Evolutionary conservation across 441 rosid genomes (phyloP), one percentile per base, ranked within the genome.

Genomic region (Pelargonium hybrid): DNA sequence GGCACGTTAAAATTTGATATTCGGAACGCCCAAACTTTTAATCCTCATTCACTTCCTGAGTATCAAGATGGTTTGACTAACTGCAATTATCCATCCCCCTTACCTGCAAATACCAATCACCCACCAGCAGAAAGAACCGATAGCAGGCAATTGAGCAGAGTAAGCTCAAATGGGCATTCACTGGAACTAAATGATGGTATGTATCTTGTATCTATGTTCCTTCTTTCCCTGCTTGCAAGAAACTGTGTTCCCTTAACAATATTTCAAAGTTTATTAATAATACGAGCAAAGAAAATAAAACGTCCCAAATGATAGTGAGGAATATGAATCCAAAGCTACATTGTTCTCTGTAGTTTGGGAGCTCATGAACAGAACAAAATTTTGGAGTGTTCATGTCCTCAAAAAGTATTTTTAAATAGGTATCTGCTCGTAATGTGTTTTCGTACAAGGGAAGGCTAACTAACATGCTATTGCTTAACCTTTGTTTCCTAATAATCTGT

Each of bases 11-110:
- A 79, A 61, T 79, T 72, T 69, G 79, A 76, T 74, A 65, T 75
- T 67, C 84, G 65, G 68, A 76, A 73, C 56, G 23, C 84, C 11
- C 70, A 76, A 26, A 72, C 69, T 50, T 71, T 78, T 78, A 81
- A 80, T 74, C 86, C 83, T 57, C 78, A 74, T 79, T 84, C 90
- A 9, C 80, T 83, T 69, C 86, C 87, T 1, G 88, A 88, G 64
- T 80, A 78, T 79, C 89, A 80, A 23, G 83, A 83, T 80, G 83
- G 83, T 76, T 75, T 82, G 21, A 68, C 56, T 72, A 73, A 64
- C 29, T 76, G 79, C 81, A 77, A 74, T 73, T 78, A 87, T 68
- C 64, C 86, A 0, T 73, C 75, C 47, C 62, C 74, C 56, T 66
- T 75, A 59, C 67, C 77, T 59, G 66, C 82, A 78, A 75, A 74